These are phyloP conservation scores for Thelonectria blattea DNA, from an alignment of 2,329 filamentous ascomycete species.

Conservation along the genomic window DNA sequence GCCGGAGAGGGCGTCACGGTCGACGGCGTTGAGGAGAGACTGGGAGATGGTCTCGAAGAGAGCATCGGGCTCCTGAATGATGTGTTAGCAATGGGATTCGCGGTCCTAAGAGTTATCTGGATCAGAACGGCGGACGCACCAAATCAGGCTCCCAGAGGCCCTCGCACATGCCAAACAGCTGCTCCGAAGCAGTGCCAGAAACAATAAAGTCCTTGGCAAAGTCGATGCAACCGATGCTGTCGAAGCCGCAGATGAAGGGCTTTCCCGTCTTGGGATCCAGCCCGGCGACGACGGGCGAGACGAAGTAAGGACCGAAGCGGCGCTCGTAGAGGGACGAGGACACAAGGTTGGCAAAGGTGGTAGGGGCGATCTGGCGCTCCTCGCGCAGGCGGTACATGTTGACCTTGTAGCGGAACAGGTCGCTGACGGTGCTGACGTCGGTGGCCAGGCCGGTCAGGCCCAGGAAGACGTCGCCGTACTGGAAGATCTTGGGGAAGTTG, in stretches of 20 bases:
- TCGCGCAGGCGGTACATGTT: slow-evolving; percentile 99
- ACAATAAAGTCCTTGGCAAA: slow-evolving; percentile 99
- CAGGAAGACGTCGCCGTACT: slow-evolving; percentile 93
- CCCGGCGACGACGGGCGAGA: slow-evolving; percentile 91
- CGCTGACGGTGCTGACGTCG: slow-evolving; percentile 90
- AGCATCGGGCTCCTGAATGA: slow-evolving; percentile 74
- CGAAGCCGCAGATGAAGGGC: slow-evolving; percentile 98
- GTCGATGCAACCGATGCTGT: slow-evolving; percentile 99
- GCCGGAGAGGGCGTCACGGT: slow-evolving; percentile 93
- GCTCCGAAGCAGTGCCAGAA: slow-evolving; percentile 92
- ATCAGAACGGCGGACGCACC: slow-evolving; percentile 60
- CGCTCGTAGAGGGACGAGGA: slow-evolving; percentile 90
- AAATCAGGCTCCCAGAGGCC: slow-evolving; percentile 97
- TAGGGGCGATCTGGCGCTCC: slow-evolving; percentile 93
- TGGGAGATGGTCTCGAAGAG: slow-evolving; percentile 99
- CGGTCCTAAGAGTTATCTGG: neutral
- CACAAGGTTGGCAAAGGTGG: slow-evolving; percentile 96
- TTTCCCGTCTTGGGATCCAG: slow-evolving; percentile 92
- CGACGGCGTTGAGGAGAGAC: slow-evolving; percentile 91
- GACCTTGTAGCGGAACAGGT: slow-evolving; percentile 99
- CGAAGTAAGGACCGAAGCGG: slow-evolving; percentile 95
- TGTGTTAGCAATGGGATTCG: slow-evolving; percentile 30
- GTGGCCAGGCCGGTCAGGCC: slow-evolving; percentile 96
- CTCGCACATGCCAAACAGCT: slow-evolving; percentile 98
- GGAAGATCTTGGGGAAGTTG: slow-evolving; percentile 99